Base-by-base conservation (phyloP, 73 alveolate species). In the Paramecium tetraurelia region DNA sequence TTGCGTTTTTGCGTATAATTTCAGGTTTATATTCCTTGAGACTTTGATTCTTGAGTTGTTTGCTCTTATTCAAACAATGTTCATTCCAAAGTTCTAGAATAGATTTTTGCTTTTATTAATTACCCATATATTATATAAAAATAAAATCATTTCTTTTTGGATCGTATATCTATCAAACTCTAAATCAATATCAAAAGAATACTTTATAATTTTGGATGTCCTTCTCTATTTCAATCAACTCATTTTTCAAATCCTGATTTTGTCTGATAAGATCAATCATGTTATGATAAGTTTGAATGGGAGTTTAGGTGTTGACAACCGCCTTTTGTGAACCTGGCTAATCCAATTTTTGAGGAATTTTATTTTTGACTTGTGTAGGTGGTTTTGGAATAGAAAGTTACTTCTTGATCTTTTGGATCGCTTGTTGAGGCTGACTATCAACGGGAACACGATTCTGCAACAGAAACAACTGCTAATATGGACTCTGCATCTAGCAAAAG, bases 211-310 rank as follows among this genome's bases (percentile, higher is more conserved):
- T 43, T 40, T 43, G 90, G 1, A 80, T 80, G 5, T 80, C 90
- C 14, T 46, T 80, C 9, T 80, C 90, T 10, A 80, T 22, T 31
- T 41, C 72, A 24, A 44, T 20, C 48, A 80, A 80, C 20, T 80
- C 46, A 18, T 43, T 43, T 48, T 80, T 48, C 20, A 80, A 46
- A 35, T 44, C 75, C 57, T 41, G 22, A 44, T 80, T 80, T 46
- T 80, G 4, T 48, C 75, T 80, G 5, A 80, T 80, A 20, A 80
- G 44, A 38, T 80, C 90, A 41, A 80, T 80, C 76, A 80, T 80
- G 18, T 16, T 43, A 44, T 46, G 29, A 31, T 48, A 72, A n/a
- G 48, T 80, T 38, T 38, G 12, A 41, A 31, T 35, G 2, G 43
- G 76, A 38, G 46, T 10, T 44, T 40, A 20, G 21, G n/a, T 53